Evolutionary conservation across 2,329 filamentous ascomycete species (phyloP).

Genomic region (Chaetomiaceae sp.): DNA sequence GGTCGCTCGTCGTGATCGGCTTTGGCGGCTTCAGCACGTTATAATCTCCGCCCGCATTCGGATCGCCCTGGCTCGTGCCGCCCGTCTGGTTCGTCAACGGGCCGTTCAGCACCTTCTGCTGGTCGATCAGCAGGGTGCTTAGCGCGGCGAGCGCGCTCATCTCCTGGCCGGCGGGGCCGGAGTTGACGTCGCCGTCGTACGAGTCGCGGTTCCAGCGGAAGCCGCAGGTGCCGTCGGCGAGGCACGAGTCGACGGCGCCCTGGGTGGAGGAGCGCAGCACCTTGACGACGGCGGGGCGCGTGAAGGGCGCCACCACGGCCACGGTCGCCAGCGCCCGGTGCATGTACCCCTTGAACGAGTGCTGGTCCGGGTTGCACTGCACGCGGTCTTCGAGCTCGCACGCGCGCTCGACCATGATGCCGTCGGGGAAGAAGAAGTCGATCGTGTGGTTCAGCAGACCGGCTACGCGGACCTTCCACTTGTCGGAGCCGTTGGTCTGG

Average conservation of each 20-base stretch:
- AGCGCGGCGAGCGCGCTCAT: constrained; percentile 47
- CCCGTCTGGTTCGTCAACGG: constrained; percentile 38
- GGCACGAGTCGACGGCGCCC: constrained; percentile 43
- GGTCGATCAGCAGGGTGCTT: constrained; percentile 36
- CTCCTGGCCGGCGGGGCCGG: constrained; percentile 49
- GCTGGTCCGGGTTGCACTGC: constrained; percentile 54
- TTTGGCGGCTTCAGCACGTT: constrained; percentile 2
- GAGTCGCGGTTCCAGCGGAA: constrained; percentile 41
- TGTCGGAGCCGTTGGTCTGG: constrained; percentile 38
- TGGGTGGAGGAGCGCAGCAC: constrained; percentile 41
- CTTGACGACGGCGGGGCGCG: constrained; percentile 30
- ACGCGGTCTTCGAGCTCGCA: constrained; percentile 41
- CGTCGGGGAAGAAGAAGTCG: constrained; percentile 29
- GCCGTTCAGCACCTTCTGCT: constrained; percentile 13
- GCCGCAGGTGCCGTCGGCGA: constrained; percentile 42
- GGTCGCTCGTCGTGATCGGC: constrained; percentile 30
- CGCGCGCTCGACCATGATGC: constrained; percentile 44
- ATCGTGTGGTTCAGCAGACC: constrained; percentile 39
- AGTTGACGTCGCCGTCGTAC: constrained; percentile 42
- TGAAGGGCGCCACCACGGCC: constrained; percentile 23
- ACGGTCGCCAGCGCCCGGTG: constrained; percentile 44
- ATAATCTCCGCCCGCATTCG: constrained; percentile 25
- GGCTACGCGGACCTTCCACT: constrained; percentile 47
- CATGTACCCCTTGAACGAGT: constrained; percentile 53
- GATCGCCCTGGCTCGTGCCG: constrained; percentile 34